These are phyloP conservation scores for Xylariaceae sp. DNA, from an alignment of 2,329 filamentous ascomycete genomes.

Conservation along the genomic window DNA sequence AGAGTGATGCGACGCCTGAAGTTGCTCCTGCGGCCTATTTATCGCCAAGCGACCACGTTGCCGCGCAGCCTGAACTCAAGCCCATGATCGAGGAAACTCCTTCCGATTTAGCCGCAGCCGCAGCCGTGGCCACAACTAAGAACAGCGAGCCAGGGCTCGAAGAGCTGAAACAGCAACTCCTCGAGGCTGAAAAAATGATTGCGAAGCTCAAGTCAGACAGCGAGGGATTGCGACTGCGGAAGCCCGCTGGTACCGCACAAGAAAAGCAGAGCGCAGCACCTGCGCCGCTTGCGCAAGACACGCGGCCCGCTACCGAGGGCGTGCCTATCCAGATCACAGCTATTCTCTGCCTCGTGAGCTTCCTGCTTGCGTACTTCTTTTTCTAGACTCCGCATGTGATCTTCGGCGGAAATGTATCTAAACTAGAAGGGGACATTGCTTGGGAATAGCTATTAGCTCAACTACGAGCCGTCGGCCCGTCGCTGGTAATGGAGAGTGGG, in stretches of 20 bases:
- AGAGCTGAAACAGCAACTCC: constrained; percentile 68
- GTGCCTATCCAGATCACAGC: constrained; percentile 86
- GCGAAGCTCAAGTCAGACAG: constrained; percentile 61
- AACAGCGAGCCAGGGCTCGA: constrained; percentile 43
- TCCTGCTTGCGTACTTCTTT: constrained; percentile 92
- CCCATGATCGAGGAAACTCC: constrained; percentile 28
- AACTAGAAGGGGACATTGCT: not conserved
- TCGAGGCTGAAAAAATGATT: constrained; percentile 71
- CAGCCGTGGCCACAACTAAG: constrained; percentile 47
- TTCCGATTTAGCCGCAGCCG: constrained; percentile 35
- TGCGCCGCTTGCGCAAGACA: constrained; percentile 51
- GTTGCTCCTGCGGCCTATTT: constrained; percentile 42
- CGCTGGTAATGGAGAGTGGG: not conserved
- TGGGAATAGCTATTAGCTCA: not conserved
- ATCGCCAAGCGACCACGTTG: constrained; percentile 39
- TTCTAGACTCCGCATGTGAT: constrained; percentile 55
- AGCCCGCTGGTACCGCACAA: constrained; percentile 54
- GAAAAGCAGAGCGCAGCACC: constrained; percentile 40
- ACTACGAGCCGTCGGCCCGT: not conserved
- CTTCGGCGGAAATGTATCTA: constrained; percentile 3
- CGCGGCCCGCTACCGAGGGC: constrained; percentile 59
- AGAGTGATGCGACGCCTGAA: constrained; percentile 44
- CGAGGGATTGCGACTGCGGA: constrained; percentile 73
- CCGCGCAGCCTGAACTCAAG: constrained; percentile 35
- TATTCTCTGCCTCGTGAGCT: constrained; percentile 78